Percentiles rank a stretch among this genome's conserved stretches.
phyloP scores from a whole-genome alignment of 192 early-diverging fungal species.

The Linnemannia elongata region DNA sequence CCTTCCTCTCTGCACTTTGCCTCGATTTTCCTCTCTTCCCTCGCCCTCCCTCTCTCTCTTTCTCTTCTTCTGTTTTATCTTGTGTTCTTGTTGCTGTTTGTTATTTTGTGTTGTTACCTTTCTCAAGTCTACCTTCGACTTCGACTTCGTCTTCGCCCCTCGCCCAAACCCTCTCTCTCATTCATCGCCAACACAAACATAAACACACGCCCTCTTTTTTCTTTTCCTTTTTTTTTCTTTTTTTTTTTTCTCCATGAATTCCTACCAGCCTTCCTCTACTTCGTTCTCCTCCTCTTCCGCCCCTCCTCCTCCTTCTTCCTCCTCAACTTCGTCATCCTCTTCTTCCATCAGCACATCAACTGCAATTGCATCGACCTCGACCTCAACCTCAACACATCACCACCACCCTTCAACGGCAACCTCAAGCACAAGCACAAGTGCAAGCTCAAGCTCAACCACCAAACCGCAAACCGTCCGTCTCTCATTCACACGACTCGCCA shows the following conservation, averaged over 20 bases:
- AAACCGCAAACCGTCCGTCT: constrained; percentile 2
- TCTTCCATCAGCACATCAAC: not conserved
- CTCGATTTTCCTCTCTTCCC: not conserved
- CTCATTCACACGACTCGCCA: not conserved
- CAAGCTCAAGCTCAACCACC: not conserved
- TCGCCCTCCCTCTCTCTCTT: not conserved
- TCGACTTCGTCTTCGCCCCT: not conserved
- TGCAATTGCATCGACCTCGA: not conserved
- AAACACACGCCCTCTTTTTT: not conserved
- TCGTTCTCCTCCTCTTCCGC: not conserved
- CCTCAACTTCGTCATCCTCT: not conserved
- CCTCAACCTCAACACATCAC: not conserved
- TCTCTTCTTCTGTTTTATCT: not conserved
- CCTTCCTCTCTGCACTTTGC: not conserved
- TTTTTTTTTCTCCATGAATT: not conserved
- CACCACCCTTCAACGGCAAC: not conserved
- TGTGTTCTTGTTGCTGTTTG: not conserved
- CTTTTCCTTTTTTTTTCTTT: not conserved
- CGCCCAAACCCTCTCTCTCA: not conserved
- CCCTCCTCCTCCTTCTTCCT: not conserved
- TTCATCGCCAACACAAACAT: not conserved
- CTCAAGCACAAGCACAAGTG: not conserved
- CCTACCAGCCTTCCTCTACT: not conserved
- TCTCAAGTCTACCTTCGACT: too few species aligned
- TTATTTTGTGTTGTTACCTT: not conserved